Evolutionary conservation across 2,329 filamentous ascomycete species (phyloP), one percentile per base, ranked within the genome.

Genomic region (Byssoonygena ceratinophila): DNA sequence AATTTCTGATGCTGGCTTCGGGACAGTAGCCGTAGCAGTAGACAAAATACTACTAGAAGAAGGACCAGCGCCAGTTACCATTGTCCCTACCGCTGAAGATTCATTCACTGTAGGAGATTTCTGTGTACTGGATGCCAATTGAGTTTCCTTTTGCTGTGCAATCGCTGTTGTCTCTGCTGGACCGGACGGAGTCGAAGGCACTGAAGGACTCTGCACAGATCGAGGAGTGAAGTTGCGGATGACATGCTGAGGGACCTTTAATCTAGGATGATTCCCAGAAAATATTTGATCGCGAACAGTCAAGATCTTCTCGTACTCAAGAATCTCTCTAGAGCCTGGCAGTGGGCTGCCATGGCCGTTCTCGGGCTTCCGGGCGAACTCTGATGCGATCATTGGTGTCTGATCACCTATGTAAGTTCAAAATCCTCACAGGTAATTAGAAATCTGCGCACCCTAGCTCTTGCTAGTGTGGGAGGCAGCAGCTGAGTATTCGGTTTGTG

Each of bases 201-300:
- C 8, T 55, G 64, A 59, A 53, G 63, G 61, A 59, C 65, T 61
- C 49, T 66, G 65, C 50, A 59, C 60, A 58, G 59, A 65, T 59
- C 64, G 67, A 52, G 63, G 60, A 52, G 60, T 62, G 25, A 65
- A 55, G 57, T 68, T 71, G 64, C 69, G 70, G 61, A 73, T 63
- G 61, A 77, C 74, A 66, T 76, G 71, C 59, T 74, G 67, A 59
- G 78, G 76, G 57, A 82, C 73, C 63, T 76, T 80, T 64, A 82
- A 73, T 61, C 74, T 75, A 58, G 78, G 76, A 64, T 75, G 72
- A 62, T 77, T 81, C 64, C 90, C 89, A 67, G 86, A 80, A 65
- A 92, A 75, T 61, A 97, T 79, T 60, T 82, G 77, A 73, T 95
- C 85, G 69, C 83, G 84, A 68, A 97, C 82, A 60, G 76, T 80